Percentiles rank a stretch among this genome's conserved stretches.
Evolutionary conservation across 768 basidiomycete species (phyloP).

Genomic region (Melanogaster broomeanus): DNA sequence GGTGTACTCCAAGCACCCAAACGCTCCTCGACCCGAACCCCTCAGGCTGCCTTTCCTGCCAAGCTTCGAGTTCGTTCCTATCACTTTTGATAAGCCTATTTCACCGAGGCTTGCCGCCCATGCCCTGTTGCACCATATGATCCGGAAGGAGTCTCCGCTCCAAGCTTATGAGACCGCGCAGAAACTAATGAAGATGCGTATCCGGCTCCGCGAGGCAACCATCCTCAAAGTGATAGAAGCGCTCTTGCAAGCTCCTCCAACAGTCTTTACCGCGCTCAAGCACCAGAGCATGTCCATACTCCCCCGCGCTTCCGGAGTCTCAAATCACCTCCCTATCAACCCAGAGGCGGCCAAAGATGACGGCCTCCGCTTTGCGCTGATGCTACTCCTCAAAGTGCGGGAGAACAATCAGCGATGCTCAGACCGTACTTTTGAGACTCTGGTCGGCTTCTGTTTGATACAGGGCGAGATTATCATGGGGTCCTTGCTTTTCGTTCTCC

Average conservation of each 20-base stretch:
- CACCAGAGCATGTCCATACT: slow-evolving; percentile 17
- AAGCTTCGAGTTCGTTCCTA: slow-evolving; percentile 37
- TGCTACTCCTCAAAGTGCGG: slow-evolving; percentile 55
- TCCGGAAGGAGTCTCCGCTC: slow-evolving; percentile 49
- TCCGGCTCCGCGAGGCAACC: slow-evolving; percentile 50
- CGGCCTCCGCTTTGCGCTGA: slow-evolving; percentile 50
- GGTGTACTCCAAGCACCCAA: slow-evolving; percentile 36
- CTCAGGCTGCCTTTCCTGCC: slow-evolving; percentile 26
- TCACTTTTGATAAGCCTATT: slow-evolving; percentile 50
- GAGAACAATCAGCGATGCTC: slow-evolving; percentile 55
- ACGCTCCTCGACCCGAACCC: slow-evolving; percentile 1
- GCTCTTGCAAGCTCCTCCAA: slow-evolving; percentile 23
- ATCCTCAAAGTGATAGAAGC: slow-evolving; percentile 42
- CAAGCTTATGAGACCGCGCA: slow-evolving; percentile 52
- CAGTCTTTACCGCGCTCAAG: slow-evolving; percentile 19
- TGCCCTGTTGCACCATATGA: slow-evolving; percentile 60
- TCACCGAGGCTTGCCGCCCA: slow-evolving; percentile 66
- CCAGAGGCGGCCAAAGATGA: slow-evolving; percentile 38
- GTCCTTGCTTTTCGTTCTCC: slow-evolving; percentile 63
- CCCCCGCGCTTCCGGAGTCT: slow-evolving; percentile 10
- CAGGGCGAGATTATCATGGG: slow-evolving; percentile 83
- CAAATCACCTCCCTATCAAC: slow-evolving; percentile 31
- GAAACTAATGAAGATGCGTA: slow-evolving; percentile 54
- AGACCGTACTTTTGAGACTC: slow-evolving; percentile 57
- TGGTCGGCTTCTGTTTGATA: slow-evolving; percentile 65